phyloP scores from a whole-genome alignment of 495 filamentous ascomycete genomes.

The Sphaerosporella brunnea region DNA sequence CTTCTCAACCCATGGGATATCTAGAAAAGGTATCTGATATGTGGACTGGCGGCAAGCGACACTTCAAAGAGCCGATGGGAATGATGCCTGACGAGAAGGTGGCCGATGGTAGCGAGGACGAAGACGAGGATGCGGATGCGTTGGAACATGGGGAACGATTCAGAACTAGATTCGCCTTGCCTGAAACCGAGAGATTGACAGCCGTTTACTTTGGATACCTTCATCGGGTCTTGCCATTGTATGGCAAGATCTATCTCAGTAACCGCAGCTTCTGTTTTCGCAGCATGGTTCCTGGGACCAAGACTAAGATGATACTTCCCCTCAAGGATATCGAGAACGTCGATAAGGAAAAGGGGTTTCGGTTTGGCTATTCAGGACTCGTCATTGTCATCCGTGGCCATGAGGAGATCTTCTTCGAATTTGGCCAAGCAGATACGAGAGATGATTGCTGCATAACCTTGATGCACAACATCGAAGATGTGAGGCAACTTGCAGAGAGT shows the following conservation, averaged over 20 bases:
- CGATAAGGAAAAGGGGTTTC: constrained; percentile 86
- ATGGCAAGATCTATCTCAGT: constrained; percentile 93
- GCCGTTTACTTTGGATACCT: constrained; percentile 82
- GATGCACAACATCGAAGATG: constrained; percentile 53
- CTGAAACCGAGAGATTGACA: constrained; percentile 64
- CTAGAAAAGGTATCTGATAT: constrained; percentile 94
- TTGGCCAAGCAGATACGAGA: constrained; percentile 51
- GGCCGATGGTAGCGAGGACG: constrained; percentile 41
- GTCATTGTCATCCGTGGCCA: constrained; percentile 84
- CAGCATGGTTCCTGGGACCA: constrained; percentile 72
- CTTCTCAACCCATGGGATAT: constrained; percentile 92
- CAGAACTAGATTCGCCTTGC: constrained; percentile 74
- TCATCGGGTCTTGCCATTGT: constrained; percentile 74
- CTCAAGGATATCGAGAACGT: constrained; percentile 86
- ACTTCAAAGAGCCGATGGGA: constrained; percentile 64
- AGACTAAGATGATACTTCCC: constrained; percentile 83
- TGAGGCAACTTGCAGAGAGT: constrained; percentile 54
- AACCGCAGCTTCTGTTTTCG: constrained; percentile 85
- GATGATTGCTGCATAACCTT: constrained; percentile 81
- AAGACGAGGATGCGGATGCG: constrained; percentile 49
- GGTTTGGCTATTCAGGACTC: constrained; percentile 78
- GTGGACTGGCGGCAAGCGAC: constrained; percentile 80
- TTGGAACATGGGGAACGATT: constrained; percentile 52
- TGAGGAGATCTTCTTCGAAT: constrained; percentile 96
- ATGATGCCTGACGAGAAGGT: constrained; percentile 39